Evolutionary conservation across 441 rosid genomes (phyloP).

Genomic region (Raphanus hybrid): DNA sequence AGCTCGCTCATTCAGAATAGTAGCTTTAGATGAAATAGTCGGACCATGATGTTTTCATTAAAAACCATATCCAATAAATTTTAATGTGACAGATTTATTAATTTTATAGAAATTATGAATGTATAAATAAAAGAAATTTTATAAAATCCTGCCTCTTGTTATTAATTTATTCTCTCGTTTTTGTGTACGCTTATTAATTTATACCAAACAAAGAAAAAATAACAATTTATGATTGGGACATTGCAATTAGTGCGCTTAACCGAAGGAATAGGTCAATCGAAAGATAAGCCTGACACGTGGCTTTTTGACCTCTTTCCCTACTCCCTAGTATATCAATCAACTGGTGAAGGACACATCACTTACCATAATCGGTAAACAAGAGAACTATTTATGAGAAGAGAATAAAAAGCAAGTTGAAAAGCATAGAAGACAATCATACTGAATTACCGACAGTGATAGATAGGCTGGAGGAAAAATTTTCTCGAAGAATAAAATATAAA

Average conservation of each 20-base stretch:
- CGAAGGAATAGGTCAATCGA: background rate
- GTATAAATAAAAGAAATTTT: too few relatives aligned
- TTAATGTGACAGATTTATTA: too few relatives aligned
- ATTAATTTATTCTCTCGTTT: too few relatives aligned
- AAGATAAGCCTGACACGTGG: background rate
- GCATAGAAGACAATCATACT: background rate
- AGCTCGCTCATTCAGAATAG: too few relatives aligned
- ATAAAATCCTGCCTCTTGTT: background rate
- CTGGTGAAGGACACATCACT: constrained; percentile 9
- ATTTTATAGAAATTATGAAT: too few relatives aligned
- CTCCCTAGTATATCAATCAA: background rate
- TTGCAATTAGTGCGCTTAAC: background rate
- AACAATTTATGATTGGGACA: background rate
- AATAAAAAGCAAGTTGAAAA: background rate
- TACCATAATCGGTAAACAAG: constrained; percentile 2
- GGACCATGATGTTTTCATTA: too few relatives aligned
- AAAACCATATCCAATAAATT: too few relatives aligned
- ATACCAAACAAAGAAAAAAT: too few relatives aligned
- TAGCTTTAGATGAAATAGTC: too few relatives aligned
- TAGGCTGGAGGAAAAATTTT: constrained; percentile 16
- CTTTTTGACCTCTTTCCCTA: background rate
- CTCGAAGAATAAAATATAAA: background rate
- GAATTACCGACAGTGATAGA: background rate
- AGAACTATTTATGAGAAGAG: background rate
- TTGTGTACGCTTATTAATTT: too few relatives aligned